Evolutionary conservation across 306 rosid genomes (phyloP), one percentile per base, ranked within the genome.

Genomic region (Rosa persica): DNA sequence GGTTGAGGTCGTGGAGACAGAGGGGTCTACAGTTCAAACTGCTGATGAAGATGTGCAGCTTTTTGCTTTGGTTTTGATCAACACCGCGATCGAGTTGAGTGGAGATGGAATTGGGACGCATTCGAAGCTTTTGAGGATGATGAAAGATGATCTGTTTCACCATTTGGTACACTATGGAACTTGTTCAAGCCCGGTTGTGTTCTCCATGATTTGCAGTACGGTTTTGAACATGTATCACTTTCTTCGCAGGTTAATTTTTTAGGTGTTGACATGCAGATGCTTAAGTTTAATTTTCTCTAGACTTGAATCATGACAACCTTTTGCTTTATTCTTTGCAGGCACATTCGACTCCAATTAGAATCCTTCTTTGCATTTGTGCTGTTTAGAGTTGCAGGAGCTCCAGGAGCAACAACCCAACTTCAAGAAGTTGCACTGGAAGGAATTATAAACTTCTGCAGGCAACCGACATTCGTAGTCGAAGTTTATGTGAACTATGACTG

Each of bases 381-480:
- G 47, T 55, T 91, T 8, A 89, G 88, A 86, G 78, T 84, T 40
- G 40, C 80, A 15, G 85, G 92, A 76, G 67, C 85, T 39, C 85
- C 61, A 22, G 96, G 89, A 68, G 87, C 34, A 86, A 54, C 98
- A 67, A 46, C 77, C 39, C 91, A 87, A 58, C 84, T 95, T 58
- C 98, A 93, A 88, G 99, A 95, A 85, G 98, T 95, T 34, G 96
- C 97, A 60, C 42, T 91, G 38, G 98, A 95, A 81, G 99, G 96
- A 17, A 84, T 93, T 25, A 86, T 95, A 78, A 95, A 90, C 57
- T 95, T 93, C 87, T 89, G 97, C 84, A 89, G 97, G 76, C 97
- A 95, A 40, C 88, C 93, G 4, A 79, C 91, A 16, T 95, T 95
- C 81, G 79, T 91, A 9, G 23, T 78, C 12, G 98, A 93, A 84